These are phyloP conservation scores for Penicillium carneum DNA, from an alignment of 2,329 filamentous ascomycete species.

Conservation along the genomic window DNA sequence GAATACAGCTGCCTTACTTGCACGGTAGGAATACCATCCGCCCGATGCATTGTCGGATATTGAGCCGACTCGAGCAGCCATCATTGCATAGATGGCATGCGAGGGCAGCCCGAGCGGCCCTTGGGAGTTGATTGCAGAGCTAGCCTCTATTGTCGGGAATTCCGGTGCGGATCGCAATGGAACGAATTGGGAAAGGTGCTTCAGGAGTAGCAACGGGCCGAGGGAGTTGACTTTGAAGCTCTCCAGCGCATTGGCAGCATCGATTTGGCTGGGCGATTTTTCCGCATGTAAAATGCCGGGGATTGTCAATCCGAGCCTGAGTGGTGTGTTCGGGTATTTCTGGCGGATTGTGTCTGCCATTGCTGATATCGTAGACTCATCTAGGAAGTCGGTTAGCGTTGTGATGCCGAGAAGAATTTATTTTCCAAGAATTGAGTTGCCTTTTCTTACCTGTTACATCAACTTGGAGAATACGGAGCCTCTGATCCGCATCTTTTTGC, in stretches of 20 bases:
- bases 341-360: slow-evolving; percentile 63
- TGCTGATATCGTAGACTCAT: slow-evolving; percentile 67
- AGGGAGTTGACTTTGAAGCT: slow-evolving; percentile 78
- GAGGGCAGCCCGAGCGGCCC: slow-evolving; percentile 52
- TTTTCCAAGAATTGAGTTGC: not conserved
- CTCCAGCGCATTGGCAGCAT: slow-evolving; percentile 66
- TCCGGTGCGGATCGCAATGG: slow-evolving; percentile 63
- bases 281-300: slow-evolving; percentile 78
- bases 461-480: slow-evolving; percentile 61
- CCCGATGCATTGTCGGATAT: slow-evolving; percentile 75
- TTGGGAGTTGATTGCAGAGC: slow-evolving; percentile 14
- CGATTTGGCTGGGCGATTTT: slow-evolving; percentile 71
- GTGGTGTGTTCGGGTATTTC: slow-evolving; percentile 63
- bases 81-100: slow-evolving; percentile 72
- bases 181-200: slow-evolving; percentile 74
- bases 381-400: slow-evolving; percentile 42
- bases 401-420: too few species aligned
- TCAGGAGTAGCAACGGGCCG: slow-evolving; percentile 76
- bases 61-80: slow-evolving; percentile 79
- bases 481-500: slow-evolving; percentile 50
- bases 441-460: slow-evolving; percentile 62
- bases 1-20: slow-evolving; percentile 77
- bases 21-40: slow-evolving; percentile 83
- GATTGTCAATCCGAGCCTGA: slow-evolving; percentile 73
- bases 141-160: slow-evolving; percentile 26